Conservation (phyloP, 345 rosid genomes). For the Garcia nutans region DNA sequence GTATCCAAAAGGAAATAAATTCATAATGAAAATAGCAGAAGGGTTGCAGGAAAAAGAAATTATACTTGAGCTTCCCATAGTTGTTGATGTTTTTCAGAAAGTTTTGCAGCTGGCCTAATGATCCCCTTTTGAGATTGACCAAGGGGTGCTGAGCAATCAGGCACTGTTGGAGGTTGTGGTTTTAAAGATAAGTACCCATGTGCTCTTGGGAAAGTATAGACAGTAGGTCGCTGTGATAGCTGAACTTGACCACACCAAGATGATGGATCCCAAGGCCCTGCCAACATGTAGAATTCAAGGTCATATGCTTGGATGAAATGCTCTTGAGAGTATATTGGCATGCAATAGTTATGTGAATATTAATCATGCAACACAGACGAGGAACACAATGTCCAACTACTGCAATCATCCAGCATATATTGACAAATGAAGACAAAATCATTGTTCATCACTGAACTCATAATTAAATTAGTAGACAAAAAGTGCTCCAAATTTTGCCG, state of each 20-base stretch:
- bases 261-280: constrained; percentile 41
- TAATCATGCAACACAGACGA: not conserved
- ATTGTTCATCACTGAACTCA: not conserved
- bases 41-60: constrained; percentile 9
- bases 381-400: not conserved
- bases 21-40: not conserved
- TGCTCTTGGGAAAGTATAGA: constrained; percentile 23
- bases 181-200: constrained; percentile 24
- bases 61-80: constrained; percentile 47
- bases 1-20: not conserved
- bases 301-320: not conserved
- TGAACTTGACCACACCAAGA: constrained; percentile 38
- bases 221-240: constrained; percentile 21
- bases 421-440: not conserved
- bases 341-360: not conserved
- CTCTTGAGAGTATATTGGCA: not conserved
- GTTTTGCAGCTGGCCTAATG: constrained; percentile 32
- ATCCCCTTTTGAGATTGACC: constrained; percentile 31
- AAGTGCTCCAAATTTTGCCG: not conserved
- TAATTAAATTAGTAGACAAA: not conserved
- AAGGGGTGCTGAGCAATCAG: constrained; percentile 20
- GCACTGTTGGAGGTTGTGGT: constrained; percentile 11
- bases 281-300: constrained; percentile 14
- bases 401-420: not conserved
- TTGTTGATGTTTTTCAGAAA: constrained; percentile 46